Evolutionary conservation across 2,329 filamentous ascomycete species (phyloP).

Genomic region (Huntiella bhutanensis): DNA sequence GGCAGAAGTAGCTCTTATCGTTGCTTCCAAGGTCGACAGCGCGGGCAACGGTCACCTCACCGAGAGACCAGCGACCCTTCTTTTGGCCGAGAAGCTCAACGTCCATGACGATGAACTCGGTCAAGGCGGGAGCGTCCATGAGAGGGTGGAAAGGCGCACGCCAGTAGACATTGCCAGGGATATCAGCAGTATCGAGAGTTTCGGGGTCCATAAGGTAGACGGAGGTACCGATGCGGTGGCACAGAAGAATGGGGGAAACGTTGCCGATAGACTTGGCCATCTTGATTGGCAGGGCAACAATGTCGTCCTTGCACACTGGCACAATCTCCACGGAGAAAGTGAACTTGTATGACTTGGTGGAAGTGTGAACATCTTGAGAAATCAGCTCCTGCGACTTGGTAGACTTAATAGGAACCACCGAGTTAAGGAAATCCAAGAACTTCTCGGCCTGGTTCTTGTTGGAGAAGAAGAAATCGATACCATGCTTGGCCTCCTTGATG

Average conservation of each 20-base stretch:
- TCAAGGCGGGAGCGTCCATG: slow-evolving; percentile 65
- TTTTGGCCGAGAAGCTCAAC: slow-evolving; percentile 61
- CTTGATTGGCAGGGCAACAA: slow-evolving; percentile 82
- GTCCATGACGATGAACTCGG: slow-evolving; percentile 89
- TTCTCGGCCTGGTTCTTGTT: slow-evolving; percentile 80
- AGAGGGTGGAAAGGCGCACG: slow-evolving; percentile 68
- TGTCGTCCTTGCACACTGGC: slow-evolving; percentile 91
- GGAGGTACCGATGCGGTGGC: slow-evolving; percentile 72
- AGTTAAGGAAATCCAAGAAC: slow-evolving; percentile 77
- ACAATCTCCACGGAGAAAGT: slow-evolving; percentile 76
- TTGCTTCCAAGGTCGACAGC: slow-evolving; percentile 75
- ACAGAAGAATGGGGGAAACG: slow-evolving; percentile 70
- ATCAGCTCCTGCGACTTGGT: slow-evolving; percentile 76
- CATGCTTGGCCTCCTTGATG: slow-evolving; percentile 92
- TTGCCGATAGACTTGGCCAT: slow-evolving; percentile 76
- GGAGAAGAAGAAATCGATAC: slow-evolving; percentile 89
- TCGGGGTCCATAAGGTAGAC: slow-evolving; percentile 79
- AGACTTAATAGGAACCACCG: slow-evolving; percentile 55
- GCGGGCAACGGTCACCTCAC: slow-evolving; percentile 73
- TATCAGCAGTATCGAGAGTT: slow-evolving; percentile 77
- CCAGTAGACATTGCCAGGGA: slow-evolving; percentile 76
- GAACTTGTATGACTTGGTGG: slow-evolving; percentile 86
- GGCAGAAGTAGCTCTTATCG: slow-evolving; percentile 71
- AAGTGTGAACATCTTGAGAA: slow-evolving; percentile 80
- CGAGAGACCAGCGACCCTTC: slow-evolving; percentile 66